Base-by-base conservation (phyloP, 495 filamentous ascomycete genomes). In the Trichocladium uniseriatum region DNA sequence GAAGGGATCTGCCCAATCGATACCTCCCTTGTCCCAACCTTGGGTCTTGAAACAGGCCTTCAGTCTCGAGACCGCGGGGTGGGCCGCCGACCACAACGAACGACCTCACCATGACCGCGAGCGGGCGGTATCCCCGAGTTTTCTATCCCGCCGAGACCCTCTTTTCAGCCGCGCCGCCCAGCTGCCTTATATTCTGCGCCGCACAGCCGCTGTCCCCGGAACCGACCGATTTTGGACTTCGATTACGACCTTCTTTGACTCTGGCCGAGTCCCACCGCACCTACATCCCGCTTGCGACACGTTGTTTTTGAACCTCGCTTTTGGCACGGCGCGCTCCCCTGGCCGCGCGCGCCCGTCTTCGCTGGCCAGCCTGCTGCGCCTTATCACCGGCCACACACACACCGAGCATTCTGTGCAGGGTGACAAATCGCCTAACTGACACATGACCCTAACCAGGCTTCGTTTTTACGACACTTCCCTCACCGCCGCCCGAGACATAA, bases 381-480 rank as follows among this genome's bases (percentile, higher is more conserved):
- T 49, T 42, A 15, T 54, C 43, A 40, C 45, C 35, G 46, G 49
- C 46, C 29, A 51, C 45, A 53, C 49, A 48, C 18, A 43, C 39
- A 52, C 35, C 42, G 27, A 22, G 32, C 38, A 21, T 44, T 52
- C 27, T 49, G 52, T 56, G 44, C 54, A 48, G 51, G 45, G 53
- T 59, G 61, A 62, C 59, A 51, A 49, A 38, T 46, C 51, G 44
- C 38, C 38, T 27, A 29, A 61, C 62, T 65, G 57, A 65, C 62
- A 56, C 51, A 54, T 61, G 51, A 57, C 59, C 53, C 48, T 47
- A 15, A 45, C 21, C 52, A 65, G 62, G 46, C 60, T 63, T 53
- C 55, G 38, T 54, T 45, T 50, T 51, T 48, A 57, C 59, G 43
- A 57, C 55, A 53, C 49, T 39, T 38, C 43, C 48, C 32, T 43